These are phyloP conservation scores for Maudiozyma bulderi DNA, from an alignment of 805 yeast genomes.

Conservation along the genomic window DNA sequence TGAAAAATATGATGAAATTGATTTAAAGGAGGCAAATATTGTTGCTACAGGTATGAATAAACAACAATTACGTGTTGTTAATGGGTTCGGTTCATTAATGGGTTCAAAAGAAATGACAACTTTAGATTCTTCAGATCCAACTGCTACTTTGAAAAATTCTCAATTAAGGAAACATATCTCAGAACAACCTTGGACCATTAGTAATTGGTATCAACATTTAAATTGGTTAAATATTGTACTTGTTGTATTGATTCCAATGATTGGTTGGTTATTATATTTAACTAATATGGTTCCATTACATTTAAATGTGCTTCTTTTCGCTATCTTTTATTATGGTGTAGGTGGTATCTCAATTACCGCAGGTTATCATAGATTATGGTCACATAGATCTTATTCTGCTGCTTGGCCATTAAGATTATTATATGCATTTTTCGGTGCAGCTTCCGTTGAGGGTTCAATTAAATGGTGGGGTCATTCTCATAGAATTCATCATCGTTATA, in stretches of 20 bases:
- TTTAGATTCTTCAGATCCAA: constrained; percentile 19
- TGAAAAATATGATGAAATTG: constrained; percentile 30
- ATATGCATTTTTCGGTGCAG: constrained; percentile 72
- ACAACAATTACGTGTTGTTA: constrained; percentile 60
- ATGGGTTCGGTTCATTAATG: constrained; percentile 73
- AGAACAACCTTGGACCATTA: constrained; percentile 67
- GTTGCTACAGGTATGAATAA: constrained; percentile 77
- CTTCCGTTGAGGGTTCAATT: constrained; percentile 75
- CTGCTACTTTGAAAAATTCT: constrained; percentile 25
- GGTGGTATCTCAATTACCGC: constrained; percentile 75
- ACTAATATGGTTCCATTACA: constrained; percentile 38
- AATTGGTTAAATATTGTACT: constrained; percentile 69
- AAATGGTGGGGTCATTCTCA: constrained; percentile 88
- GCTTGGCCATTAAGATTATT: constrained; percentile 50
- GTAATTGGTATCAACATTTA: constrained; percentile 64
- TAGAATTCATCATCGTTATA: constrained; percentile 78
- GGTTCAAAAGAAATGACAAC: constrained; percentile 67
- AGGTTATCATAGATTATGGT: constrained; percentile 74
- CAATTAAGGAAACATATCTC: constrained; percentile 45
- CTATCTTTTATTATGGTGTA: constrained; percentile 42
- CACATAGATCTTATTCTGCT: constrained; percentile 67
- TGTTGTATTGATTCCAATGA: constrained; percentile 50
- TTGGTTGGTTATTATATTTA: constrained; percentile 40
- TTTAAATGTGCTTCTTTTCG: constrained; percentile 37
- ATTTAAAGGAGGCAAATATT: constrained; percentile 62